Base-by-base conservation (phyloP, 2,329 filamentous ascomycete genomes). In the Canariomyces notabilis region DNA sequence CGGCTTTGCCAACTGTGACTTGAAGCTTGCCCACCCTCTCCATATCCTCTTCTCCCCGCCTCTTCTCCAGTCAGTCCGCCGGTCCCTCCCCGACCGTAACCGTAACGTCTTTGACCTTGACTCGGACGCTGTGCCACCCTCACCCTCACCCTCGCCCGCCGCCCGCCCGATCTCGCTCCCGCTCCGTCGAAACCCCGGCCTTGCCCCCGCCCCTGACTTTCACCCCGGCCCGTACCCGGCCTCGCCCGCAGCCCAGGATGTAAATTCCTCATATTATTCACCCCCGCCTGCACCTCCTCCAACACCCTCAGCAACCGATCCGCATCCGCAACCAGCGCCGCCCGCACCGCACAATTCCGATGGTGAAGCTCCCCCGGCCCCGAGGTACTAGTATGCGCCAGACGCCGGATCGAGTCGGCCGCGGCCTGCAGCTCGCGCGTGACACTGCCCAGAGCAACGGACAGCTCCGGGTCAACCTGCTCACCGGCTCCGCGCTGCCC, bases 191-290 rank as follows among this genome's bases (percentile, higher is more conserved):
- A n/a, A n/a, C n/a, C n/a, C n/a, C n/a, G n/a, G n/a, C n/a, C n/a
- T n/a, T n/a, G n/a, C n/a, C n/a, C n/a, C n/a, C n/a, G n/a, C n/a
- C n/a, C n/a, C n/a, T n/a, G n/a, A n/a, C n/a, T n/a, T n/a, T n/a
- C 21, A 20, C 37, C 21, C 32, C 37, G 19, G 15, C 29, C 31
- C 14, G 11, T 16, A 12, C 20, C 26, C 20, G 11, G 20, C 21
- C 11, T 23, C 20, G 8, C 23, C 22, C 32, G 15, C 46, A 52
- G 31, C 11, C 44, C 31, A 2, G 50, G 50, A 29, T 55, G 51
- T 40, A 59, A 35, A 32, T 59, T 59, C 37, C 48, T 37, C 48
- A 59, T 54, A 22, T 59, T 59, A 29, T 57, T 48, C 7, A 55
- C 47, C 1, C 50, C 48, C 6, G 46, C 42, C 39, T 54, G 48